These are phyloP conservation scores for Russula foetens DNA, from an alignment of 768 basidiomycete genomes.

Conservation along the genomic window DNA sequence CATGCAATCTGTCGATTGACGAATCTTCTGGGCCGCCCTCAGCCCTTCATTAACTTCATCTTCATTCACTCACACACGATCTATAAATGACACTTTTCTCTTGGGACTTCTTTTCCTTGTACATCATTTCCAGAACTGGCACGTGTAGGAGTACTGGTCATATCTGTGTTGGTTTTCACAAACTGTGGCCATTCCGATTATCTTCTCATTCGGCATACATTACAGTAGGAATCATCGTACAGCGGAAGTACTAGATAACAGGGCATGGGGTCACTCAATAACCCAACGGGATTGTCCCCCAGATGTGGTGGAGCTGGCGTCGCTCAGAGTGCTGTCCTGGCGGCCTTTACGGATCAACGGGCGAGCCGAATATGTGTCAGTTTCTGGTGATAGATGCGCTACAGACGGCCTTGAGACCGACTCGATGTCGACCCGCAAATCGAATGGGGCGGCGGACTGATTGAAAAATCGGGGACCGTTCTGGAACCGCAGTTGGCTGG, in stretches of 20 bases:
- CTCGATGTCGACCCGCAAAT: slow-evolving; percentile 4
- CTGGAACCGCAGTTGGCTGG: slow-evolving; percentile 32
- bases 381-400: background rate
- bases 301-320: slow-evolving; percentile 27
- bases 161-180: background rate
- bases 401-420: background rate
- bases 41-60: no score
- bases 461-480: slow-evolving; percentile 45
- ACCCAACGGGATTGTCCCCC: slow-evolving; percentile 40
- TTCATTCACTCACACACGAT: background rate
- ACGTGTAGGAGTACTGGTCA: background rate
- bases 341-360: slow-evolving; percentile 31
- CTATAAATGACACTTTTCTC: background rate
- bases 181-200: background rate
- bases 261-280: slow-evolving; percentile 38
- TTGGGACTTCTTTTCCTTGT: background rate
- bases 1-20: background rate
- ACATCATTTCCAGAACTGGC: background rate
- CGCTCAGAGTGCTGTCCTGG: slow-evolving; percentile 34
- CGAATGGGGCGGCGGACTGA: slow-evolving; percentile 26
- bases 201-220: background rate
- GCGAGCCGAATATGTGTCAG: background rate
- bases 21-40: background rate
- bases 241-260: background rate
- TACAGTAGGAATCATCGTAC: background rate